Conservation (phyloP, 179 eudicot genomes). For the Carnegiea gigantea region DNA sequence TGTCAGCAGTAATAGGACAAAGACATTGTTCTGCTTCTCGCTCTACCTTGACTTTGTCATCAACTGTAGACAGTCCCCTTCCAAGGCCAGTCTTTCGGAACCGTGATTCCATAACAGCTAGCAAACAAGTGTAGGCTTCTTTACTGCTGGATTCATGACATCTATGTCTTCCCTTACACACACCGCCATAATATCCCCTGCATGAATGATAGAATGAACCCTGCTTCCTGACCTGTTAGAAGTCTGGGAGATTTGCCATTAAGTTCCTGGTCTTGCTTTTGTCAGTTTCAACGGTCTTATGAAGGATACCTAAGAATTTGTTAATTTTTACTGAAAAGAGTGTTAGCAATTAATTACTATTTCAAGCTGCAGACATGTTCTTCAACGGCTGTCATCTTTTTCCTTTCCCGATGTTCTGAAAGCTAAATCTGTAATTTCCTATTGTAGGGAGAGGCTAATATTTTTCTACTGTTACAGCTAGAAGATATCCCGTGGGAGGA, state of each 20-base stretch:
- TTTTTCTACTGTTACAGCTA: conserved; percentile 53
- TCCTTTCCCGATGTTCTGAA: background rate
- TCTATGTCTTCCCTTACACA: no score
- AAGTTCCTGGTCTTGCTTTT: background rate
- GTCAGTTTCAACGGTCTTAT: background rate
- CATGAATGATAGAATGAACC: no score
- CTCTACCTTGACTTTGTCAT: no score
- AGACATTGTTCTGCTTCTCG: no score
- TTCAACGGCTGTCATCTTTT: background rate
- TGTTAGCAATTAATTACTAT: background rate
- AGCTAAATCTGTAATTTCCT: background rate
- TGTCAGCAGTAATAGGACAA: no score
- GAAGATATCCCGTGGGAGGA: conserved; percentile 78
- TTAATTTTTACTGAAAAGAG: background rate
- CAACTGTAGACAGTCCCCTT: no score
- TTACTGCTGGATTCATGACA: no score
- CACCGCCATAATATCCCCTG: no score
- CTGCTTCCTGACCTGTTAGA: no score
- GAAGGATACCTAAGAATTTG: background rate
- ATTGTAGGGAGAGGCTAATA: background rate
- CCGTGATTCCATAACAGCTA: no score
- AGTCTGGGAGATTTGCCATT: background rate
- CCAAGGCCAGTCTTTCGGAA: no score
- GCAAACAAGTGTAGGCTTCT: no score
- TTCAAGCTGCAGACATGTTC: background rate